phyloP scores from a whole-genome alignment of 2,329 filamentous ascomycete genomes.

The Cercospora beticola region DNA sequence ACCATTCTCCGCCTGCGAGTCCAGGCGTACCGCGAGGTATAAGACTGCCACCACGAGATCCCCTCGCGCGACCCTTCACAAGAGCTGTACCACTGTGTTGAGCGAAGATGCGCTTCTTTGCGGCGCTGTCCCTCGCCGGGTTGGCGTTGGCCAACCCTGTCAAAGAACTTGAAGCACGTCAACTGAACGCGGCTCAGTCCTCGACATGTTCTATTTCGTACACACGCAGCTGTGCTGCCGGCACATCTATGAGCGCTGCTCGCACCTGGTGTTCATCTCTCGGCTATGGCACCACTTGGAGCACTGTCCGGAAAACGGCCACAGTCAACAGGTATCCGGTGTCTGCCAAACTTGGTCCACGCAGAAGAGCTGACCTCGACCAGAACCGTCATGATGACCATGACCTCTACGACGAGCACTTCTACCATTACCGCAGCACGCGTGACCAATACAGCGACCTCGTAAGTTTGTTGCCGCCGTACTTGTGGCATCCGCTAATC shows the following conservation, averaged over 20 bases:
- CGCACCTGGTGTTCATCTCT: not conserved
- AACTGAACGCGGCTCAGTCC: not conserved
- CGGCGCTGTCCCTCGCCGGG: not conserved
- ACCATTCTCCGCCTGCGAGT: not conserved
- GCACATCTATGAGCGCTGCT: not conserved
- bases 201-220: not conserved
- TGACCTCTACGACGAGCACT: not conserved
- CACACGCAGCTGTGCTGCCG: not conserved
- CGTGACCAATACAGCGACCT: not conserved
- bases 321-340: not conserved
- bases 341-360: too few relatives aligned
- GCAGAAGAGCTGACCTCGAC: not conserved
- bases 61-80: not conserved
- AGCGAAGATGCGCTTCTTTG: not conserved
- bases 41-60: not conserved
- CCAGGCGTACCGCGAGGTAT: not conserved
- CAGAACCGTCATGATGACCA: not conserved
- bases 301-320: not conserved
- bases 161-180: not conserved
- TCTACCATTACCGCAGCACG: not conserved
- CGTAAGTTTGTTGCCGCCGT: not conserved
- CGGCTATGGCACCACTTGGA: not conserved
- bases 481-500: not conserved
- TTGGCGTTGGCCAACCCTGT: not conserved
- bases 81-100: not conserved